These are phyloP conservation scores for Setaria viridis DNA, from an alignment of 202 grass and related monocot species.

Conservation along the genomic window DNA sequence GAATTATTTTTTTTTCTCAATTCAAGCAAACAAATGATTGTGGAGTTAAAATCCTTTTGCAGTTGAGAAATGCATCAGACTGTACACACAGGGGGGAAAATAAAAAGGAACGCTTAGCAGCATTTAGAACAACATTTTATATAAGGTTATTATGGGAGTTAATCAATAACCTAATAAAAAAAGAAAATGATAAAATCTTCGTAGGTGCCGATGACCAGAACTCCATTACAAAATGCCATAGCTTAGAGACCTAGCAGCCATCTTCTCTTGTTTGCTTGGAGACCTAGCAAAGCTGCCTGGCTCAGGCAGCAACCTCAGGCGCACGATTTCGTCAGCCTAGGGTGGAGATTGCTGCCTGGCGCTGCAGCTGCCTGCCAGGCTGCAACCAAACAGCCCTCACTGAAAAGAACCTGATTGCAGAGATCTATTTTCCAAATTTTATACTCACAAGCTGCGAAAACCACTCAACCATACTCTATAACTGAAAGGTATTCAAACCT, in stretches of 20 bases:
- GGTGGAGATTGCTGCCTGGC: too few relatives aligned
- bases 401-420: constrained; percentile 33
- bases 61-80: background rate
- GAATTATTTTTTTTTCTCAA: background rate
- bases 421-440: background rate
- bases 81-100: background rate
- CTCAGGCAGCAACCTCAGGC: too few relatives aligned
- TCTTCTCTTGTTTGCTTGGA: too few relatives aligned
- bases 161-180: background rate
- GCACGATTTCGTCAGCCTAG: too few relatives aligned
- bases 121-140: background rate
- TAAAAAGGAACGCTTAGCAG: background rate
- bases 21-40: background rate
- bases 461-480: constrained; percentile 11
- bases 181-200: background rate
- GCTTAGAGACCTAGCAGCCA: constrained; percentile 22
- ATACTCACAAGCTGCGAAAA: background rate
- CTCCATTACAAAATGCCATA: background rate
- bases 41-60: background rate
- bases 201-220: constrained; percentile 14
- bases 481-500: constrained; percentile 25
- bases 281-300: too few relatives aligned
- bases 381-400: too few relatives aligned
- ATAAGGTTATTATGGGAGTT: background rate
- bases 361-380: too few relatives aligned